Percentiles rank a stretch among this genome's conserved stretches.
These are phyloP conservation scores for Myriosclerotinia curreyana DNA, from an alignment of 2,329 filamentous ascomycete genomes.

Conservation along the genomic window DNA sequence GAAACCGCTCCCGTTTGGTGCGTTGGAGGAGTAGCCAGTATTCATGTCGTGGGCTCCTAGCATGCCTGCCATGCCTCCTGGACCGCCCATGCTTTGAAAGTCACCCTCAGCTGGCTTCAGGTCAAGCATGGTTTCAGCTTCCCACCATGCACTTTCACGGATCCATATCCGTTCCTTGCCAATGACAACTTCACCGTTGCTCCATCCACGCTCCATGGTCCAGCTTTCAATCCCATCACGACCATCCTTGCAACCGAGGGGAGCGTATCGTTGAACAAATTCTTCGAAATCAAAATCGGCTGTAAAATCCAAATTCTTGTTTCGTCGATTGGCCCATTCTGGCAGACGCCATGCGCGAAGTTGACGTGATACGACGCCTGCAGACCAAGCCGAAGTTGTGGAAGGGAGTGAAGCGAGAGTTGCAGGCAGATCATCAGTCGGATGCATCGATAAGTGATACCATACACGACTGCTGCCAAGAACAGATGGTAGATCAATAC, in stretches of 20 bases:
- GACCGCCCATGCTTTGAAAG: constrained; percentile 22
- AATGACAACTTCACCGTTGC: constrained; percentile 91
- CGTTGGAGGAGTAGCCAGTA: constrained; percentile 62
- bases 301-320: constrained; percentile 89
- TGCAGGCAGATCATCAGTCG: constrained; percentile 79
- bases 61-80: constrained; percentile 44
- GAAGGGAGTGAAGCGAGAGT: constrained; percentile 69
- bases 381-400: constrained; percentile 84
- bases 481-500: constrained; percentile 72
- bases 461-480: constrained; percentile 85
- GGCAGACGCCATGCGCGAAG: constrained; percentile 89
- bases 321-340: constrained; percentile 94
- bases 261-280: constrained; percentile 77
- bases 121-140: constrained; percentile 94
- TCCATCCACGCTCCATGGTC: constrained; percentile 94
- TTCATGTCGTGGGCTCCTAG: constrained; percentile 62
- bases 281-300: constrained; percentile 95
- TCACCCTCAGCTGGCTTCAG: constrained; percentile 54
- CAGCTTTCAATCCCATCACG: constrained; percentile 91
- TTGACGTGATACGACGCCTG: constrained; percentile 86
- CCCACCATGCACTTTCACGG: constrained; percentile 93
- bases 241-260: constrained; percentile 84
- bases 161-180: constrained; percentile 95
- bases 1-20: constrained; percentile 58
- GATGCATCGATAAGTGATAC: constrained; percentile 91